phyloP scores from a whole-genome alignment of 257 asterid genomes.

The Sherardia arvensis region DNA sequence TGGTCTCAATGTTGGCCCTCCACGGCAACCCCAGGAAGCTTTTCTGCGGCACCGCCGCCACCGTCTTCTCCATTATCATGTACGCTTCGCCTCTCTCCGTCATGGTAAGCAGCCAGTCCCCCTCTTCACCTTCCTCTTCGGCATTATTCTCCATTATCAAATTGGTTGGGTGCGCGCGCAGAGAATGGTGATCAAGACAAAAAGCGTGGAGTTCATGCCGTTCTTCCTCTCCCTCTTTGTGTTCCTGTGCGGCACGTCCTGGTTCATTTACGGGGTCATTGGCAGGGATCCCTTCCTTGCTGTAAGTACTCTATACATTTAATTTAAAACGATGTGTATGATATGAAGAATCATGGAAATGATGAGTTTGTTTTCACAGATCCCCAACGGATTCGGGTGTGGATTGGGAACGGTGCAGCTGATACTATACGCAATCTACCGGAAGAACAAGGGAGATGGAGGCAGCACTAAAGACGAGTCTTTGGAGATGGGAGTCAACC shows the following conservation, averaged over 20 bases:
- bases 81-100: conserved; percentile 74
- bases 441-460: conserved; percentile 34
- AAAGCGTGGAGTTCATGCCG: conserved; percentile 87
- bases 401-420: conserved; percentile 70
- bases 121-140: too few relatives aligned
- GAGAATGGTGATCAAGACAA: conserved; percentile 75
- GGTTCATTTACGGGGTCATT: conserved; percentile 72
- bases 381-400: conserved; percentile 72
- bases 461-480: background rate
- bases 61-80: conserved; percentile 77
- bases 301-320: conserved; percentile 39
- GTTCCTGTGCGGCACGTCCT: conserved; percentile 70
- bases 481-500: background rate
- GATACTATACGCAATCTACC: conserved; percentile 56
- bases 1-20: conserved; percentile 54
- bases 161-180: too few relatives aligned
- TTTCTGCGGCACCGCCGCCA: conserved; percentile 64
- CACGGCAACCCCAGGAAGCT: conserved; percentile 52
- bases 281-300: conserved; percentile 71
- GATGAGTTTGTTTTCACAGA: conserved; percentile 24
- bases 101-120: conserved; percentile 34
- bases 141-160: too few relatives aligned
- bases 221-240: conserved; percentile 61
- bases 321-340: too few relatives aligned
- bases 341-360: too few relatives aligned